These are phyloP conservation scores for Podaxis mareebaensis DNA, from an alignment of 768 basidiomycete species.

Conservation along the genomic window DNA sequence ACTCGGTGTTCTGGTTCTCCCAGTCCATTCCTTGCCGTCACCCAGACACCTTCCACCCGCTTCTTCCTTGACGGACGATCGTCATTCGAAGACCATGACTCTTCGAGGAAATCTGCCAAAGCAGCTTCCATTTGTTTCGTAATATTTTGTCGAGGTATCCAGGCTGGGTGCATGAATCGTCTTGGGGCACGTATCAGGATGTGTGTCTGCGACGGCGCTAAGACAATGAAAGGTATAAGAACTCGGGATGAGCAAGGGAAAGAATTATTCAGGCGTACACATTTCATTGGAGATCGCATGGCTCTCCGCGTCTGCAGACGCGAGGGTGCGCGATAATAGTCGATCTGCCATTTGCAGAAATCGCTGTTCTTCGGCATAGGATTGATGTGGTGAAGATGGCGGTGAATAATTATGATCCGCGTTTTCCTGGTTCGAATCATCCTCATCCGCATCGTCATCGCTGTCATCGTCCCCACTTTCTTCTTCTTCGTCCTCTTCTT, in stretches of 20 bases:
- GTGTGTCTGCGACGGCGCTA: conserved; percentile 49
- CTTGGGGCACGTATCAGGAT: conserved; percentile 47
- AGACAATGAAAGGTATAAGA: neutral
- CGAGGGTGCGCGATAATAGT: conserved; percentile 37
- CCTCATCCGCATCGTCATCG: conserved; percentile 13
- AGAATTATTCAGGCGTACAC: conserved; percentile 20
- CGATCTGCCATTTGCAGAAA: conserved; percentile 36
- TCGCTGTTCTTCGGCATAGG: conserved; percentile 31
- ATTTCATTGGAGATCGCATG: conserved; percentile 39
- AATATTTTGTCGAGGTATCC: conserved; percentile 47
- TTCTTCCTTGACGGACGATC: conserved; percentile 19
- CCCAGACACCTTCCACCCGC: conserved; percentile 51
- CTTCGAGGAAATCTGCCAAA: conserved; percentile 40
- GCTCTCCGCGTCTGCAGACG: conserved; percentile 31
- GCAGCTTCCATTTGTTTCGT: conserved; percentile 36
- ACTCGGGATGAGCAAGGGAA: neutral
- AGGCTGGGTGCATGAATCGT: conserved; percentile 46
- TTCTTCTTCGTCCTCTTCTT: conserved; percentile 13
- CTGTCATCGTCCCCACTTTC: conserved; percentile 7
- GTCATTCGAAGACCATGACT: conserved; percentile 24
- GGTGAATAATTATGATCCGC: neutral
- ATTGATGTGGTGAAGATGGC: conserved; percentile 21
- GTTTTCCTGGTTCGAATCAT: conserved; percentile 4
- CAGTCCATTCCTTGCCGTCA: conserved; percentile 32
- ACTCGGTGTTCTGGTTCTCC: conserved; percentile 8